Conservation (phyloP, 768 basidiomycete species). For the Candolleomyces eurysporus region DNA sequence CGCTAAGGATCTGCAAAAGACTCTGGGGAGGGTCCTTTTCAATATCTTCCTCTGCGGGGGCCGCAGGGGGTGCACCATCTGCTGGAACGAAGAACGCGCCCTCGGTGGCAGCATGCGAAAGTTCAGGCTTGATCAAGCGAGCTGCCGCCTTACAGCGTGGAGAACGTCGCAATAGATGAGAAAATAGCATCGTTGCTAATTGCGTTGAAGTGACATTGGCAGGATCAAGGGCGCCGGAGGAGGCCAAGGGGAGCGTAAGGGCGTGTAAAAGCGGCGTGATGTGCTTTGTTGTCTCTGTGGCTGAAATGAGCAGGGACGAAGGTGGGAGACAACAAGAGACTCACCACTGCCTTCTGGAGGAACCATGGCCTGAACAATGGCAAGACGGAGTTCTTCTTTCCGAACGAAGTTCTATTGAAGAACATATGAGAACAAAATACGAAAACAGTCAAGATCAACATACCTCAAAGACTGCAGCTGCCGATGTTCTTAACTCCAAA, state of each 20-base stretch:
- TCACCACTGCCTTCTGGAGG: constrained; percentile 48
- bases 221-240: constrained; percentile 50
- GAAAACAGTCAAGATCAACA: background rate
- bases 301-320: constrained; percentile 16
- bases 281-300: constrained; percentile 36
- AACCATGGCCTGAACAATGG: constrained; percentile 72
- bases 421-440: constrained; percentile 2
- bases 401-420: constrained; percentile 65
- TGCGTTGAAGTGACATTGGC: constrained; percentile 63
- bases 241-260: constrained; percentile 60
- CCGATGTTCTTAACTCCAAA: constrained; percentile 73
- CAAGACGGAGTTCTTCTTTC: constrained; percentile 66
- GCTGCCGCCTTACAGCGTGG: constrained; percentile 62
- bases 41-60: constrained; percentile 36
- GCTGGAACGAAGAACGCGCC: constrained; percentile 73
- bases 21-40: constrained; percentile 68
- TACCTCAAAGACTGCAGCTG: constrained; percentile 84
- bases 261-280: constrained; percentile 69
- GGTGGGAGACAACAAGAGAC: constrained; percentile 4
- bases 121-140: constrained; percentile 58
- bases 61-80: constrained; percentile 48
- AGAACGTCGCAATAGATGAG: constrained; percentile 73
- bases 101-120: constrained; percentile 28
- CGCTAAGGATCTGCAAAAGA: constrained; percentile 81
- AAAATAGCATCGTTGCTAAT: constrained; percentile 74